A percentile compares a stretch with the other conserved stretches of the same genome.
Evolutionary conservation across 768 basidiomycete species (phyloP).

Genomic region (Favolaschia claudopus): DNA sequence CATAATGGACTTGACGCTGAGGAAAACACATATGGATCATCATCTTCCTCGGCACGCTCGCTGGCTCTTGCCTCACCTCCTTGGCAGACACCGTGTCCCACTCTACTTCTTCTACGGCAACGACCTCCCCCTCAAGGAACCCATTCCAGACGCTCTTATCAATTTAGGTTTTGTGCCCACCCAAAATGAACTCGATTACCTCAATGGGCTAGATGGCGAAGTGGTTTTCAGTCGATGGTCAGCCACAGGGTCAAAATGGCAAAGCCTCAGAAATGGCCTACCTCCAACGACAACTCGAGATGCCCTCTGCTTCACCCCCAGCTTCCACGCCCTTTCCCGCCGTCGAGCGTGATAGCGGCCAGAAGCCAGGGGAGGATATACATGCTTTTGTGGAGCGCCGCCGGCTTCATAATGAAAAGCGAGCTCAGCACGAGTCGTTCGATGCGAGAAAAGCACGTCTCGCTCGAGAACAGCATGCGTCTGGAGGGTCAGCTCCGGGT

Average conservation of each 20-base stretch:
- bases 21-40: neutral
- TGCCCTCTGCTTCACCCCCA: neutral
- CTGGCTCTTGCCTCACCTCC: neutral
- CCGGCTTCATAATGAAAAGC: slow-evolving; percentile 15
- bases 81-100: neutral
- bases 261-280: neutral
- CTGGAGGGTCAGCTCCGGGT: slow-evolving; percentile 11
- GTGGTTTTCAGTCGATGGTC: neutral
- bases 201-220: neutral
- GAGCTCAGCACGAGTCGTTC: slow-evolving; percentile 6
- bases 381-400: slow-evolving; percentile 20
- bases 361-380: slow-evolving; percentile 18
- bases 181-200: neutral
- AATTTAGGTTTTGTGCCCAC: neutral
- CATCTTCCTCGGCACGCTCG: neutral
- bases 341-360: slow-evolving; percentile 21
- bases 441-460: slow-evolving; percentile 2
- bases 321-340: slow-evolving; percentile 7
- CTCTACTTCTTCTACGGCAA: slow-evolving; percentile 1
- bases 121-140: neutral
- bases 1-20: neutral
- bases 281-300: neutral
- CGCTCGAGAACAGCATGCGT: slow-evolving; percentile 8
- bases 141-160: neutral
- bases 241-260: neutral